Percentiles rank a stretch among this genome's conserved stretches.
phyloP scores from a whole-genome alignment of 129 eudicot species.

The Silybum marianum region DNA sequence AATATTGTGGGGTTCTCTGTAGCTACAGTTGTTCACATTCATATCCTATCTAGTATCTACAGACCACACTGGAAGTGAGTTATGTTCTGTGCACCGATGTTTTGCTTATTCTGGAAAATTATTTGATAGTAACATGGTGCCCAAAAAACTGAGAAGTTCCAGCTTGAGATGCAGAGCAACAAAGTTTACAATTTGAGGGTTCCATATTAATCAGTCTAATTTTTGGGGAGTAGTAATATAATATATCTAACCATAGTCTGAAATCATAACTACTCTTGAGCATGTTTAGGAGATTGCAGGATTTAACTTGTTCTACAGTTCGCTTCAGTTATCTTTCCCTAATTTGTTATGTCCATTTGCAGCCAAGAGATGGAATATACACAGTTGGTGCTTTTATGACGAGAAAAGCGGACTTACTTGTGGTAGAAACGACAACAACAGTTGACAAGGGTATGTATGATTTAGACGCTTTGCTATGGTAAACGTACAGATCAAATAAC shows the following conservation, averaged over 20 bases:
- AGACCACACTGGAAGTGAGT: background rate
- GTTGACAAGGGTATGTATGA: constrained; percentile 75
- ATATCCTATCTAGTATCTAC: background rate
- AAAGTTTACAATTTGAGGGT: background rate
- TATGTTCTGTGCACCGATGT: background rate
- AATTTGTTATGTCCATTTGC: constrained; percentile 27
- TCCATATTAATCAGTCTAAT: background rate
- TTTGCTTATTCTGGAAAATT: constrained; percentile 4
- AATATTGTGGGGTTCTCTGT: background rate
- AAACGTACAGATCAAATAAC: background rate
- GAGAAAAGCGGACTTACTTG: constrained; percentile 63
- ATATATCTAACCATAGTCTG: background rate
- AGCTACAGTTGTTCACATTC: background rate
- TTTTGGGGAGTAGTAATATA: constrained; percentile 6
- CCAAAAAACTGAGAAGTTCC: constrained; percentile 4
- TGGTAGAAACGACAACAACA: constrained; percentile 68
- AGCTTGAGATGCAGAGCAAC: constrained; percentile 10
- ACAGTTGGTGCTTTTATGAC: constrained; percentile 93
- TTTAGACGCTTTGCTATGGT: constrained; percentile 12
- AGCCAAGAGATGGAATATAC: constrained; percentile 60
- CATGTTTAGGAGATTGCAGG: constrained; percentile 1
- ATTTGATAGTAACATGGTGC: constrained; percentile 1
- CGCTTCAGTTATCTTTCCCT: background rate
- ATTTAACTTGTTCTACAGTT: constrained; percentile 1
- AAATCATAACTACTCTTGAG: background rate